Conservation (phyloP, 129 eudicot genomes). For the Flaveria ramosissima region DNA sequence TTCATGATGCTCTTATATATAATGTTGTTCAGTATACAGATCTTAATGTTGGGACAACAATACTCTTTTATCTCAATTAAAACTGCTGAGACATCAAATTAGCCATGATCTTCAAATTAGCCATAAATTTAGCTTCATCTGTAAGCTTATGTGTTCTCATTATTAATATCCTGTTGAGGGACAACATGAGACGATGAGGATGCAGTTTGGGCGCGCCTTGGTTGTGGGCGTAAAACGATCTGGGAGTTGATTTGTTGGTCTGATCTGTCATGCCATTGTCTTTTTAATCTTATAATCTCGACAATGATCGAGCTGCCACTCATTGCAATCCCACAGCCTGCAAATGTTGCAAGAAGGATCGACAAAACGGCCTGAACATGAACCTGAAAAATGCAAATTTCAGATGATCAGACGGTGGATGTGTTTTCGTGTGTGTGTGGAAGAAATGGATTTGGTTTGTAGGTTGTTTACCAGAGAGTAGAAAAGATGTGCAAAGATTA, state of each 20-base stretch:
- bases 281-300: slow-evolving; percentile 65
- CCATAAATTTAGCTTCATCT: slow-evolving; percentile 26
- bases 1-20: slow-evolving; percentile 10
- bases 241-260: slow-evolving; percentile 40
- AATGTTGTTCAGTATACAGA: slow-evolving; percentile 23
- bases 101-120: neutral
- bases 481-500: slow-evolving; percentile 80
- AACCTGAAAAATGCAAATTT: slow-evolving; percentile 41
- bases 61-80: slow-evolving; percentile 18
- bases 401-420: neutral
- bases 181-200: slow-evolving; percentile 15
- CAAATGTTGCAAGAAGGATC: slow-evolving; percentile 75
- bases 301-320: slow-evolving; percentile 74
- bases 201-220: slow-evolving; percentile 44
- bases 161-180: slow-evolving; percentile 35
- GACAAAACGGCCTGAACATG: slow-evolving; percentile 74
- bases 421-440: neutral
- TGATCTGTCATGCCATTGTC: slow-evolving; percentile 36
- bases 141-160: slow-evolving; percentile 40
- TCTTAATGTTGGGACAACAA: neutral
- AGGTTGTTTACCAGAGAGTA: slow-evolving; percentile 71
- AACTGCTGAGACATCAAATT: slow-evolving; percentile 8
- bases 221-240: slow-evolving; percentile 32
- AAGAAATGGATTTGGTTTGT: neutral
- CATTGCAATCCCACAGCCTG: slow-evolving; percentile 90